A percentile compares a stretch with the other conserved stretches of the same genome.
Evolutionary conservation across 2,329 filamentous ascomycete genomes (phyloP).

Genomic region (Fusarium temperatum): DNA sequence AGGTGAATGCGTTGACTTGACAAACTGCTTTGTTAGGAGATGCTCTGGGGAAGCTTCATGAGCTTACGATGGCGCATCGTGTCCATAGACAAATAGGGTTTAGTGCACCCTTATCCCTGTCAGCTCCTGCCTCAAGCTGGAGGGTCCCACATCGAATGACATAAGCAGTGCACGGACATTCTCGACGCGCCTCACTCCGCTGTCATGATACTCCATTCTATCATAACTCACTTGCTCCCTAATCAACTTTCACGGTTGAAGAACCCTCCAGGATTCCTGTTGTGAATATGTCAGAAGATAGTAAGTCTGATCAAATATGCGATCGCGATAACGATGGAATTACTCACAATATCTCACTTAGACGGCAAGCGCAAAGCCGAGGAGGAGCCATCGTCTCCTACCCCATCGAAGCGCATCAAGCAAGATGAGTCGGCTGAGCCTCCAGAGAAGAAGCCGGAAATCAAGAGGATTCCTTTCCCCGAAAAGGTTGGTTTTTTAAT

Average conservation of each 20-base stretch:
- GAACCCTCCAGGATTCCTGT: background rate
- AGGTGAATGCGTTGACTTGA: background rate
- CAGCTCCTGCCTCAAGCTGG: background rate
- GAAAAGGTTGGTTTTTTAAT: constrained; percentile 72
- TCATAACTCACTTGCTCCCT: constrained; percentile 21
- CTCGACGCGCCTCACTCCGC: constrained; percentile 36
- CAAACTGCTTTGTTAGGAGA: constrained; percentile 29
- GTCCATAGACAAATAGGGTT: constrained; percentile 46
- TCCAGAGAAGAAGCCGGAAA: constrained; percentile 58
- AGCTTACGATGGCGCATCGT: constrained; percentile 47
- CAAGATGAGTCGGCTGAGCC: constrained; percentile 48
- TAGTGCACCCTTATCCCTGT: constrained; percentile 39
- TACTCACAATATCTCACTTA: constrained; percentile 37
- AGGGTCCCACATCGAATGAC: constrained; percentile 25
- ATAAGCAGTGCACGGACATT: constrained; percentile 45
- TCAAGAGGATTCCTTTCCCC: constrained; percentile 82
- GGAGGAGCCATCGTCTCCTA: constrained; percentile 70
- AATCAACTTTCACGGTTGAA: background rate
- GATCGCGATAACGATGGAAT: background rate
- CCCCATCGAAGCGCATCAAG: constrained; percentile 72
- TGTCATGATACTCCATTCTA: constrained; percentile 33
- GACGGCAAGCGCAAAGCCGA: constrained; percentile 77
- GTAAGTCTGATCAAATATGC: constrained; percentile 1
- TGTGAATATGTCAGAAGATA: constrained; percentile 40
- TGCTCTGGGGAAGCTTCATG: constrained; percentile 41